Evolutionary conservation across 371 early-diverging fungal genomes (phyloP), one percentile per base, ranked within the genome.

Genomic region (Lichtheimia hyalospora): DNA sequence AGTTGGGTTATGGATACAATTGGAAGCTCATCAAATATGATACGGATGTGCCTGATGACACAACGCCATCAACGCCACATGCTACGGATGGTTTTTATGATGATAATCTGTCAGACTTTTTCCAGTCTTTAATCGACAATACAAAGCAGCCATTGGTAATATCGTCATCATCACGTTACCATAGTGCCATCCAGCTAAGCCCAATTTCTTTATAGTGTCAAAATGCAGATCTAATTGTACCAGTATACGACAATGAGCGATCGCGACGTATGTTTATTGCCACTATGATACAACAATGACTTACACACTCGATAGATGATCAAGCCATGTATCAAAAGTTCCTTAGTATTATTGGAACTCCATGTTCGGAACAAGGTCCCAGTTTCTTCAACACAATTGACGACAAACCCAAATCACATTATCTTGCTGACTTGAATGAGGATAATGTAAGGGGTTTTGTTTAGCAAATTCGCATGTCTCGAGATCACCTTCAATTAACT

Each of bases 141-240:
- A 66, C 62, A 34, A 61, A 62, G 27, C 58, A 54, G 15, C 67
- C 67, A 54, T 34, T 57, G 55, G 67, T 66, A 66, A 44, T 18
- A 34, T 34, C 27, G 7, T 27, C 27, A 27, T 27, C 7, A 39
- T 18, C 16, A 27, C 16, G 20, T 16, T 27, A 20, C 40, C 24
- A 42, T 5, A 14, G 18, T 16, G 21, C 6, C 14, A 49, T 52
- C 5, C 16, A 18, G 41, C n/a, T 23, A 14, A 54, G 42, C 18
- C 27, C 28, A 23, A 23, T 18, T 20, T 42, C 23, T 43, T n/a
- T 10, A 55, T 55, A 77, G 78, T 72, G 74, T 59, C 78, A 77
- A 61, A 70, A 68, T 39, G 61, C 70, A 41, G 78, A 77, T 24
- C 48, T 77, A 25, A 67, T 77, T 53, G 49, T 74, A 41, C 69